Percentiles rank a stretch among this genome's conserved stretches.
These are phyloP conservation scores for Cyanidium caldarium DNA, from an alignment of 23 red algal species.

Conservation along the genomic window DNA sequence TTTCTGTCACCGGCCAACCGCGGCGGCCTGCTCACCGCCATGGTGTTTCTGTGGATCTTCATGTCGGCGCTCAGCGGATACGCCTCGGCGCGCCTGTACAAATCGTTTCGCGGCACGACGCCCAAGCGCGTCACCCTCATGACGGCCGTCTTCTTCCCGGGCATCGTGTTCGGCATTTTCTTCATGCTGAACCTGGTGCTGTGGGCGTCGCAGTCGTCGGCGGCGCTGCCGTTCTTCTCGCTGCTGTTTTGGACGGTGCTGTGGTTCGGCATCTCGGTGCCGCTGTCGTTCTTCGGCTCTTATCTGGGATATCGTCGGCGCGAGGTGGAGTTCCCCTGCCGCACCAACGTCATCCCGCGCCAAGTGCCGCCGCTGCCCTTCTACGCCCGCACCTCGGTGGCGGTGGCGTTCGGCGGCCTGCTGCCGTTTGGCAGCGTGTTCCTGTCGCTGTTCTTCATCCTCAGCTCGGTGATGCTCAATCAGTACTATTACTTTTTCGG, in stretches of 20 bases:
- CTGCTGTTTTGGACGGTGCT: slow-evolving; percentile 47
- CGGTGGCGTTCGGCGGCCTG: slow-evolving; percentile 36
- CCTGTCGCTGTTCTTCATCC: slow-evolving; percentile 73
- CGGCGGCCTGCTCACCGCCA: slow-evolving; percentile 63
- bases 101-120: slow-evolving; percentile 17
- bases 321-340: slow-evolving; percentile 50
- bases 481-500: slow-evolving; percentile 87
- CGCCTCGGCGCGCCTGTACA: slow-evolving; percentile 36
- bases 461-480: slow-evolving; percentile 46
- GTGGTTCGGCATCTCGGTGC: slow-evolving; percentile 90
- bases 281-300: slow-evolving; percentile 48
- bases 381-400: slow-evolving; percentile 28
- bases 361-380: slow-evolving; percentile 54
- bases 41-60: slow-evolving; percentile 54
- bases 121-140: slow-evolving; percentile 44
- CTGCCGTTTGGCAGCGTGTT: slow-evolving; percentile 80
- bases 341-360: slow-evolving; percentile 54
- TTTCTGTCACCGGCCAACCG: slow-evolving; percentile 96
- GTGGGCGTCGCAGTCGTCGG: slow-evolving; percentile 43
- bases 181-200: slow-evolving; percentile 74
- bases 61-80: slow-evolving; percentile 43
- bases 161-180: slow-evolving; percentile 57
- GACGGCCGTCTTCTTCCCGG: slow-evolving; percentile 51
- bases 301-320: slow-evolving; percentile 40
- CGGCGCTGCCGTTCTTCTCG: slow-evolving; percentile 46